phyloP scores from a whole-genome alignment of 306 rosid genomes.

The Castanea sativa region DNA sequence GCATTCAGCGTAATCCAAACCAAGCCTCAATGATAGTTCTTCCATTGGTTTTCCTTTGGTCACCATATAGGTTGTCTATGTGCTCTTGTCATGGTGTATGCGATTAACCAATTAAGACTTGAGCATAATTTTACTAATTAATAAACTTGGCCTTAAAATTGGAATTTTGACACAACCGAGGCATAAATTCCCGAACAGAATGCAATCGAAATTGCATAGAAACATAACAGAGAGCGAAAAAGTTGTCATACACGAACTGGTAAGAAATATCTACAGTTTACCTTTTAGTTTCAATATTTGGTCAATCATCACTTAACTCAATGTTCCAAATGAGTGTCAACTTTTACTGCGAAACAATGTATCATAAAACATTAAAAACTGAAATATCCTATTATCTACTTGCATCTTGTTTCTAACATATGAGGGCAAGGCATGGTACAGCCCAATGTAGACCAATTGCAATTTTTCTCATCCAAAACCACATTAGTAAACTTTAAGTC shows the following conservation, averaged over 20 bases:
- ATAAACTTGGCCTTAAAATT: too few relatives aligned
- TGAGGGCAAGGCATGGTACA: neutral
- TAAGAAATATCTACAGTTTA: slow-evolving; percentile 64
- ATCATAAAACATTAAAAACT: slow-evolving; percentile 19
- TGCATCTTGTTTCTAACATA: neutral
- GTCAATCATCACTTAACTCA: slow-evolving; percentile 67
- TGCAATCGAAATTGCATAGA: neutral
- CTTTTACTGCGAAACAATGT: slow-evolving; percentile 69
- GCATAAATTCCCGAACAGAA: too few relatives aligned
- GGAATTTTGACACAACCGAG: too few relatives aligned
- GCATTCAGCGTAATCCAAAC: too few relatives aligned
- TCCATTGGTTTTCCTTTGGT: too few relatives aligned
- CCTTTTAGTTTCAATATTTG: slow-evolving; percentile 74
- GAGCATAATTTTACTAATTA: too few relatives aligned
- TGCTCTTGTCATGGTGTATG: too few relatives aligned
- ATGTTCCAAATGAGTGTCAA: slow-evolving; percentile 96
- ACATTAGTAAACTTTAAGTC: too few relatives aligned
- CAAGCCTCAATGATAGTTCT: too few relatives aligned
- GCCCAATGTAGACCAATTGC: neutral
- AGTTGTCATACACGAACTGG: slow-evolving; percentile 1
- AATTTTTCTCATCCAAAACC: too few relatives aligned
- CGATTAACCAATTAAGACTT: too few relatives aligned
- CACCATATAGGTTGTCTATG: too few relatives aligned
- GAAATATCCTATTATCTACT: neutral
- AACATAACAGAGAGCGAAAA: neutral